phyloP scores from a whole-genome alignment of 192 early-diverging fungal species.

The Coemansia sp. region DNA sequence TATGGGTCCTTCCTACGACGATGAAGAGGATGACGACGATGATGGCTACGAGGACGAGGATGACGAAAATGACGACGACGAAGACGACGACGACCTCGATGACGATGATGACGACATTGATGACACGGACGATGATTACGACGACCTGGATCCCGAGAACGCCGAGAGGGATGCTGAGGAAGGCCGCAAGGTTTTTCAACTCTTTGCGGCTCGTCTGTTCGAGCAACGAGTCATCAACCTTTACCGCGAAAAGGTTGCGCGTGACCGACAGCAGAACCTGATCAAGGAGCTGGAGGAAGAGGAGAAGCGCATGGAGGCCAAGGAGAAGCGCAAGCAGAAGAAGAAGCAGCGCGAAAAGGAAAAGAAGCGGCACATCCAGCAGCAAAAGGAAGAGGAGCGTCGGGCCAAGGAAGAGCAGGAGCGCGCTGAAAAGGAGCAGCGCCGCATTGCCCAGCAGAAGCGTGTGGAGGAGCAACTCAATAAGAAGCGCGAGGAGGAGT shows the following conservation, averaged over 20 bases:
- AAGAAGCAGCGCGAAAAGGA: conserved; percentile 62
- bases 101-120: conserved; percentile 63
- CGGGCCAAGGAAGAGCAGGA: conserved; percentile 26
- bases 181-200: conserved; percentile 90
- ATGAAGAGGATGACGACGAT: conserved; percentile 14
- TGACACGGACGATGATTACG: conserved; percentile 65
- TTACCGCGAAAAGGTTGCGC: conserved; percentile 92
- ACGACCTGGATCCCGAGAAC: conserved; percentile 63
- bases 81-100: conserved; percentile 35
- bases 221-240: conserved; percentile 92
- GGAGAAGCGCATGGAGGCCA: conserved; percentile 61
- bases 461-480: conserved; percentile 23
- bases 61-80: conserved; percentile 15
- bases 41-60: conserved; percentile 13
- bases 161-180: conserved; percentile 87
- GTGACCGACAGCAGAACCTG: conserved; percentile 81
- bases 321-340: conserved; percentile 67
- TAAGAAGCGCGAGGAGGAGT: conserved; percentile 32
- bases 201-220: conserved; percentile 96
- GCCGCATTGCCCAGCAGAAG: conserved; percentile 18
- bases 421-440: conserved; percentile 38
- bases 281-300: conserved; percentile 88
- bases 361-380: conserved; percentile 53
- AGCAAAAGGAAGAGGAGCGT: conserved; percentile 44
- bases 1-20: background rate